These are phyloP conservation scores for Hemileia vastatrix DNA, from an alignment of 1,284 basidiomycete genomes.

Conservation along the genomic window DNA sequence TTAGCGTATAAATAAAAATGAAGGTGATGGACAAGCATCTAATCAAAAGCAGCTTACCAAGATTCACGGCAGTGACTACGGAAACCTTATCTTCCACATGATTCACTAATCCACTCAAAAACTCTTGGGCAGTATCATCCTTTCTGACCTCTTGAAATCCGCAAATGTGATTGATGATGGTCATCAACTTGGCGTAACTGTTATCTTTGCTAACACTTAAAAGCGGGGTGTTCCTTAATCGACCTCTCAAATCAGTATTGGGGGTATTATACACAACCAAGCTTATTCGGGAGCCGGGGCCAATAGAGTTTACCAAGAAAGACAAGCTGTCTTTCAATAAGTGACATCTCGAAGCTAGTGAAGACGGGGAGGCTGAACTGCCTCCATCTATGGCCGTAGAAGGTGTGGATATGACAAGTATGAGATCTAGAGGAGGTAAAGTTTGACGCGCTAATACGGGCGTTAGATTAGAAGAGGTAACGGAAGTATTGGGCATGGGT, in stretches of 20 bases:
- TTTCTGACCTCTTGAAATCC: conserved; percentile 39
- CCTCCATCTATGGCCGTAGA: too few species aligned
- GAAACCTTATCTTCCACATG: conserved; percentile 81
- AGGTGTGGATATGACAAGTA: conserved; percentile 80
- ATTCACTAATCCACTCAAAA: conserved; percentile 65
- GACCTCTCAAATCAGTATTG: conserved; percentile 59
- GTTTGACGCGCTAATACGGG: too few species aligned
- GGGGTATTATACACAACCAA: conserved; percentile 75
- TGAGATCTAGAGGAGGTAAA: conserved; percentile 81
- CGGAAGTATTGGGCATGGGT: too few species aligned
- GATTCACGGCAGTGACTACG: conserved; percentile 90
- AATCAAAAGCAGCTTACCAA: conserved; percentile 55
- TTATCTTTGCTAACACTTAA: conserved; percentile 60
- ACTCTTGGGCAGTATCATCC: conserved; percentile 49
- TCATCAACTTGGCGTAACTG: conserved; percentile 60
- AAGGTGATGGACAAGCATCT: too few species aligned
- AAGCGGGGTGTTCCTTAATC: conserved; percentile 78
- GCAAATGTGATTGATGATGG: conserved; percentile 65
- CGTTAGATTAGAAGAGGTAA: too few species aligned
- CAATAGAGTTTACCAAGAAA: conserved; percentile 66
- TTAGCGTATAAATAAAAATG: conserved; percentile 13
- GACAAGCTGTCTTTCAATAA: conserved; percentile 75
- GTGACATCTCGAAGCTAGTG: conserved; percentile 68
- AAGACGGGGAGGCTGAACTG: conserved; percentile 61
- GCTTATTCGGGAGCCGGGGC: conserved; percentile 65